phyloP scores from a whole-genome alignment of 148 eudicot species.

The Gaultheria prostrata region DNA sequence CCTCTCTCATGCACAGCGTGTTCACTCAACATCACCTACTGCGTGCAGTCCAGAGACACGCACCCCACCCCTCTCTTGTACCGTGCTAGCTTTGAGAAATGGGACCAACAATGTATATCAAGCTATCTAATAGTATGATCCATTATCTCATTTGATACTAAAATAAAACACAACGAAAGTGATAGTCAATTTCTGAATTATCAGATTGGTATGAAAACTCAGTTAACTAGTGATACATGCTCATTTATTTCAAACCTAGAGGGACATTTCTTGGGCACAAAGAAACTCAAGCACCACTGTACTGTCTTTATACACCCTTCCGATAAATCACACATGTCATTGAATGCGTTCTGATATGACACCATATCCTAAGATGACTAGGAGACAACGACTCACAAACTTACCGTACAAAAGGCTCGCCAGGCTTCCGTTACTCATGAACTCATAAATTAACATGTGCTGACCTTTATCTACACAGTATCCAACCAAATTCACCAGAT shows the following conservation, averaged over 20 bases:
- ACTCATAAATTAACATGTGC: slow-evolving; percentile 82
- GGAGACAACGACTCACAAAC: slow-evolving; percentile 14
- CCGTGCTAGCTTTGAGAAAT: no score
- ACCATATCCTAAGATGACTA: not conserved
- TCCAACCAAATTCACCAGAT: slow-evolving; percentile 95
- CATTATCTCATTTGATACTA: not conserved
- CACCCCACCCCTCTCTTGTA: no score
- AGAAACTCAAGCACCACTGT: no score
- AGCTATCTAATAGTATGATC: no score
- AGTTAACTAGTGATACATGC: not conserved
- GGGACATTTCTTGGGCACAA: not conserved
- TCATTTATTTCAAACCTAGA: not conserved
- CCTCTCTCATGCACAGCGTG: no score
- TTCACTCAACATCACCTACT: no score
- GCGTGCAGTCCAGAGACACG: no score
- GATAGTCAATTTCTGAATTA: not conserved
- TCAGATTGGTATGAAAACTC: not conserved
- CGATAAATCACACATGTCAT: no score
- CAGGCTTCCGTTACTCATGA: slow-evolving; percentile 97
- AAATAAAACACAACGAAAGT: not conserved
- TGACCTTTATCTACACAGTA: slow-evolving; percentile 97
- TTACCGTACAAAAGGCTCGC: slow-evolving; percentile 76
- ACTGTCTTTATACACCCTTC: no score
- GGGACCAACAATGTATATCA: no score
- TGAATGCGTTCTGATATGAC: not conserved